A percentile compares a stretch with the other conserved stretches of the same genome.
Evolutionary conservation across 2,329 filamentous ascomycete genomes (phyloP).

Genomic region (Hymenoscyphus albidus): DNA sequence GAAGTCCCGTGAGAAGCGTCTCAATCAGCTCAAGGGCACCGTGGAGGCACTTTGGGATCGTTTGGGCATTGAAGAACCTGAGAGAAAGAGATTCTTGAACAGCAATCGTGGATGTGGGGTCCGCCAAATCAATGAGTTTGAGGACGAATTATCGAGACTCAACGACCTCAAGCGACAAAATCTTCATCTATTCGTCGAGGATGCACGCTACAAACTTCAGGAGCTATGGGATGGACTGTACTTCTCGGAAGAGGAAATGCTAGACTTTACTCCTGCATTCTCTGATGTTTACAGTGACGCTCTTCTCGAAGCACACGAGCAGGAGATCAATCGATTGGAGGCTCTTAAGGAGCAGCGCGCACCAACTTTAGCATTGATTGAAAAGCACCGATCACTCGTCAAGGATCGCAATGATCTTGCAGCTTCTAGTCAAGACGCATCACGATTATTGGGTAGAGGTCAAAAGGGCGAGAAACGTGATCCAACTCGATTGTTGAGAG

Average conservation of each 20-base stretch:
- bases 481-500: conserved; percentile 85
- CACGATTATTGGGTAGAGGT: conserved; percentile 83
- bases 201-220: conserved; percentile 84
- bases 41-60: conserved; percentile 91
- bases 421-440: conserved; percentile 92
- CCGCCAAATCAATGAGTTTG: conserved; percentile 90
- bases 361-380: conserved; percentile 76
- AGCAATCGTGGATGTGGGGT: conserved; percentile 87
- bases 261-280: conserved; percentile 95
- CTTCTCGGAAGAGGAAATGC: conserved; percentile 97
- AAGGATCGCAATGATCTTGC: conserved; percentile 82
- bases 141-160: conserved; percentile 80
- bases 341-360: conserved; percentile 80
- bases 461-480: conserved; percentile 93
- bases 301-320: conserved; percentile 88
- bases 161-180: conserved; percentile 95
- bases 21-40: conserved; percentile 69
- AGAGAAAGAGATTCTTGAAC: conserved; percentile 81
- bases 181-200: conserved; percentile 91
- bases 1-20: conserved; percentile 68
- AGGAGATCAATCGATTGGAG: conserved; percentile 80
- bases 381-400: conserved; percentile 77
- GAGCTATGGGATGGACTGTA: conserved; percentile 93
- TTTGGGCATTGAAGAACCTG: conserved; percentile 74
- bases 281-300: conserved; percentile 97